phyloP scores from a whole-genome alignment of 2,329 filamentous ascomycete species.

The Sclerotinia subarctica region DNA sequence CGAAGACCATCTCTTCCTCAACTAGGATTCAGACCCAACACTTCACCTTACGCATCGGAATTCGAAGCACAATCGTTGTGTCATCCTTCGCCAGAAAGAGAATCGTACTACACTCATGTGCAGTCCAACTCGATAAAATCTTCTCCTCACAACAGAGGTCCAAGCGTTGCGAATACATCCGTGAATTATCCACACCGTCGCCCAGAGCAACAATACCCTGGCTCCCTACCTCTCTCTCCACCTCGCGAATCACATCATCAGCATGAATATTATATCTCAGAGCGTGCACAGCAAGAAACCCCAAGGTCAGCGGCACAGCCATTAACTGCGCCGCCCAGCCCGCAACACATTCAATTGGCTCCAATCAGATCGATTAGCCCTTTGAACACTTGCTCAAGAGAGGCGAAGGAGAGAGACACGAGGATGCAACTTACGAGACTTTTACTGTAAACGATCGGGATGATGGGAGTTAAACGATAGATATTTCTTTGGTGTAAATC shows the following conservation, averaged over 20 bases:
- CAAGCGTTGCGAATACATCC: constrained; percentile 19
- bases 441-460: constrained; percentile 19
- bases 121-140: constrained; percentile 10
- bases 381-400: constrained; percentile 23
- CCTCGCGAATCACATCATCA: constrained; percentile 18
- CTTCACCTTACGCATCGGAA: constrained; percentile 5
- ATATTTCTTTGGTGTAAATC: constrained; percentile 11
- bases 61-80: constrained; percentile 12
- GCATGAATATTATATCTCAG: constrained; percentile 20
- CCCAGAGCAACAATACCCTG: constrained; percentile 20
- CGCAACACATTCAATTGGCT: constrained; percentile 32
- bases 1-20: constrained; percentile 36
- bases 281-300: constrained; percentile 29
- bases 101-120: constrained; percentile 22
- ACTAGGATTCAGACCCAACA: constrained; percentile 30
- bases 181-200: constrained; percentile 11
- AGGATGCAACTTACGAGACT: constrained; percentile 38
- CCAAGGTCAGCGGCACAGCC: constrained; percentile 23
- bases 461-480: neutral
- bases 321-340: constrained; percentile 36
- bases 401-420: constrained; percentile 32
- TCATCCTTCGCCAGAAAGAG: constrained; percentile 27
- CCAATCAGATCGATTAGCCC: constrained; percentile 30
- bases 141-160: constrained; percentile 28
- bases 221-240: constrained; percentile 23